Conservation (phyloP, 2,329 filamentous ascomycete genomes). For the Ascochyta koolunga region DNA sequence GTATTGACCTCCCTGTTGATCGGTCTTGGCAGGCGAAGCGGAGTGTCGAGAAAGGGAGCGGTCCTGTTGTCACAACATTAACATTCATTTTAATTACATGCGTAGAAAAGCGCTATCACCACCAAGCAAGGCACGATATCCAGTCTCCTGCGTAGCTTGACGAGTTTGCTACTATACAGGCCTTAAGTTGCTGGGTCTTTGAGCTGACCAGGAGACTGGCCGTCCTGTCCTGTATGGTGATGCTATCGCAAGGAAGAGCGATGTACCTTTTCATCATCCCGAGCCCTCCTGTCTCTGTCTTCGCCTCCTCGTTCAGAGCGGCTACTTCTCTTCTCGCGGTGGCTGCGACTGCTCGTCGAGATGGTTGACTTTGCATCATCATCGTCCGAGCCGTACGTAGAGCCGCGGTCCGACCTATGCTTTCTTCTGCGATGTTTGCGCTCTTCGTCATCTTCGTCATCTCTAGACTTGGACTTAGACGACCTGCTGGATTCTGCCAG, state of each 20-base stretch:
- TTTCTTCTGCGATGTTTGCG: constrained; percentile 55
- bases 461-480: constrained; percentile 37
- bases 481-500: constrained; percentile 42
- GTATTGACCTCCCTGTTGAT: constrained; percentile 36
- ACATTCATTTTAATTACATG: constrained; percentile 42
- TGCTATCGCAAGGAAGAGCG: constrained; percentile 38
- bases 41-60: constrained; percentile 34
- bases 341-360: constrained; percentile 42
- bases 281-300: constrained; percentile 44
- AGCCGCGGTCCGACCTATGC: constrained; percentile 48
- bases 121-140: constrained; percentile 1
- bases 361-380: constrained; percentile 45
- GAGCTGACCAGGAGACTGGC: constrained; percentile 3
- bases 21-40: constrained; percentile 32
- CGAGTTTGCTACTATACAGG: background rate
- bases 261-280: constrained; percentile 48
- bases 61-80: constrained; percentile 42
- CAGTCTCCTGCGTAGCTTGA: constrained; percentile 2
- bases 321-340: constrained; percentile 51
- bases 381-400: constrained; percentile 47
- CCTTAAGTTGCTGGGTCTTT: background rate
- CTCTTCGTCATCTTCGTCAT: constrained; percentile 50
- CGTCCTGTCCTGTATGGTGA: constrained; percentile 1
- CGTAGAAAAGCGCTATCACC: constrained; percentile 23
- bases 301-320: constrained; percentile 42